Evolutionary conservation across 2,329 filamentous ascomycete genomes (phyloP).

Genomic region (Parascedosporium putredinis): DNA sequence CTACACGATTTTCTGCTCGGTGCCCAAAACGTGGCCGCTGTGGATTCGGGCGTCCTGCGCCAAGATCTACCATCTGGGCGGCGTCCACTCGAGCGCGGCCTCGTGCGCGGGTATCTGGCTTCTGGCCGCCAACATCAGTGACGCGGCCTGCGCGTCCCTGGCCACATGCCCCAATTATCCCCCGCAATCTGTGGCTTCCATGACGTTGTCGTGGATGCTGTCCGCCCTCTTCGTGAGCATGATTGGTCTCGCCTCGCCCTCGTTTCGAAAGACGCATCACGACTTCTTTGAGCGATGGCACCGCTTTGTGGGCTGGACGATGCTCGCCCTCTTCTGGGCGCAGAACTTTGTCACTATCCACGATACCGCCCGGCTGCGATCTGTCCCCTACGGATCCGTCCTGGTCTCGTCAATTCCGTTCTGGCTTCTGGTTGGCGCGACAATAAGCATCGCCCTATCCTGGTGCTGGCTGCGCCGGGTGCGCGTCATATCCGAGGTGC

Average conservation of each 20-base stretch:
- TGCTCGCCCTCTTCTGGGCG: constrained; percentile 54
- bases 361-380: constrained; percentile 20
- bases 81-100: constrained; percentile 39
- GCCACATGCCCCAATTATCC: constrained; percentile 18
- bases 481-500: constrained; percentile 50
- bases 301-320: constrained; percentile 63
- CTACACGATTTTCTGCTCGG: constrained; percentile 34
- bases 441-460: constrained; percentile 55
- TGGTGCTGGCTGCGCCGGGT: constrained; percentile 65
- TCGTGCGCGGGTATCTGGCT: constrained; percentile 40
- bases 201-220: constrained; percentile 46
- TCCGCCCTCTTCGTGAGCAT: constrained; percentile 47
- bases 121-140: constrained; percentile 29
- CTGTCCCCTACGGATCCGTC: constrained; percentile 22
- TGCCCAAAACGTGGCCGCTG: constrained; percentile 35
- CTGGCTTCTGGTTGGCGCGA: constrained; percentile 59
- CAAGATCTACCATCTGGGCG: constrained; percentile 42
- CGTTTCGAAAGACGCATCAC: constrained; percentile 51
- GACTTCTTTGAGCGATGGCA: constrained; percentile 62
- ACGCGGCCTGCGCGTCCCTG: constrained; percentile 18
- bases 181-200: constrained; percentile 29
- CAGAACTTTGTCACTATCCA: constrained; percentile 47
- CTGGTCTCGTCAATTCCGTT: constrained; percentile 35
- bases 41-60: constrained; percentile 35
- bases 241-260: constrained; percentile 52